Evolutionary conservation across 1,139 yeast genomes (phyloP).

Genomic region (Kurtzmaniella quercitrusa): DNA sequence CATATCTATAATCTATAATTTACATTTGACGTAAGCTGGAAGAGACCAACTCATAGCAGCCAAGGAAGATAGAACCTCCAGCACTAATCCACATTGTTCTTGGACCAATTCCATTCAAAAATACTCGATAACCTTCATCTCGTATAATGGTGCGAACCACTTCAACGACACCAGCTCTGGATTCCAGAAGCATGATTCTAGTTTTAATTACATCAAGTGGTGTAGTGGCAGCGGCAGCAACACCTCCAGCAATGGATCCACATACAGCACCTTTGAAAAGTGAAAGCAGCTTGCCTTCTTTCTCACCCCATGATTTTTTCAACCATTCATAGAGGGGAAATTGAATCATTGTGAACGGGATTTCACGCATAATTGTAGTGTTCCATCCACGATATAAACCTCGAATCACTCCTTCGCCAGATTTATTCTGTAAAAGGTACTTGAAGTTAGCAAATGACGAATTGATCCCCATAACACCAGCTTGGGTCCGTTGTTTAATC

Average conservation of each 20-base stretch:
- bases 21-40: slow-evolving; percentile 12
- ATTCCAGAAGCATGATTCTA: slow-evolving; percentile 72
- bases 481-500: slow-evolving; percentile 90
- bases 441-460: slow-evolving; percentile 64
- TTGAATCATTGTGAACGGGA: slow-evolving; percentile 92
- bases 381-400: slow-evolving; percentile 93
- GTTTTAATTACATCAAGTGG: slow-evolving; percentile 94
- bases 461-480: slow-evolving; percentile 44
- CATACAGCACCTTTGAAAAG: slow-evolving; percentile 85
- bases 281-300: slow-evolving; percentile 36
- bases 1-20: not conserved
- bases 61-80: slow-evolving; percentile 96
- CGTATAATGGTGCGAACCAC: slow-evolving; percentile 46
- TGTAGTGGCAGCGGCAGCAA: slow-evolving; percentile 92
- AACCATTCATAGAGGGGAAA: slow-evolving; percentile 88
- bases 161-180: slow-evolving; percentile 41
- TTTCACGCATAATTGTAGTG: slow-evolving; percentile 88
- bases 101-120: slow-evolving; percentile 85
- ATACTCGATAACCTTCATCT: slow-evolving; percentile 68
- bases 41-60: slow-evolving; percentile 79
- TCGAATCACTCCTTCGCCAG: slow-evolving; percentile 72
- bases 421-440: slow-evolving; percentile 50
- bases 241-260: slow-evolving; percentile 92
- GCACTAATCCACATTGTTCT: slow-evolving; percentile 97
- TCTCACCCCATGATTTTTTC: slow-evolving; percentile 52